These are phyloP conservation scores for Paecilomyces formosus DNA, from an alignment of 2,329 filamentous ascomycete species.

Conservation along the genomic window DNA sequence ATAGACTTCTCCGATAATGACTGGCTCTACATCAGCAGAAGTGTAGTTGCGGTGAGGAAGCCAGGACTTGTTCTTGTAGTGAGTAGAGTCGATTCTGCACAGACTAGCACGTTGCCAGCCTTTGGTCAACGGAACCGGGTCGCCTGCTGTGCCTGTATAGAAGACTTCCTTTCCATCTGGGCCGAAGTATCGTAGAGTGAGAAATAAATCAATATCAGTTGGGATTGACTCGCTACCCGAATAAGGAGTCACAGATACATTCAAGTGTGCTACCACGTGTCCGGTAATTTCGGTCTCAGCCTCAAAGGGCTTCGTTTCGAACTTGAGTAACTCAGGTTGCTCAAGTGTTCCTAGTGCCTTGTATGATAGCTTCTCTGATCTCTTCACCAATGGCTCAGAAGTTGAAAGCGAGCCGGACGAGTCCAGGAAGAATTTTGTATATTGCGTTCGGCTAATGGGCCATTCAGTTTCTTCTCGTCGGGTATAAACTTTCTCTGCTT, in stretches of 20 bases:
- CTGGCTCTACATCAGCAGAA: conserved; percentile 35
- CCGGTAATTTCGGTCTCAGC: conserved; percentile 63
- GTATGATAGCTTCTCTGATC: conserved; percentile 45
- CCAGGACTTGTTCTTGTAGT: conserved; percentile 33
- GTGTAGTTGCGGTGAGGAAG: conserved; percentile 43
- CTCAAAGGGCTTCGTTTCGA: conserved; percentile 52
- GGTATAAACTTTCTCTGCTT: conserved; percentile 49
- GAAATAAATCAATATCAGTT: conserved; percentile 47
- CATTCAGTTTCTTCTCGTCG: conserved; percentile 55
- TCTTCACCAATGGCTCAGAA: conserved; percentile 29
- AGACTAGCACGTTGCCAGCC: conserved; percentile 49
- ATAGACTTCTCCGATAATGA: conserved; percentile 41
- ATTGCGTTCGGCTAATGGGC: conserved; percentile 60
- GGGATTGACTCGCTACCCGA: conserved; percentile 30
- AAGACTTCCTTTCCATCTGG: conserved; percentile 44
- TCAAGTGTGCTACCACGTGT: conserved; percentile 57
- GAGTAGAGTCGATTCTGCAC: conserved; percentile 45
- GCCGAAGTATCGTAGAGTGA: conserved; percentile 48
- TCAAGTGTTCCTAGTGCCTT: conserved; percentile 52
- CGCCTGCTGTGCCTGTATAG: conserved; percentile 51
- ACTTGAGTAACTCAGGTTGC: conserved; percentile 49
- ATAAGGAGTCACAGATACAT: conserved; percentile 47
- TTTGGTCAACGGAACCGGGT: conserved; percentile 47
- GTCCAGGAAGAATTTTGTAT: conserved; percentile 56
- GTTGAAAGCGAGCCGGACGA: too few relatives aligned